Evolutionary conservation across 257 asterid genomes (phyloP).

Genomic region (Lithospermum erythrorhizon): DNA sequence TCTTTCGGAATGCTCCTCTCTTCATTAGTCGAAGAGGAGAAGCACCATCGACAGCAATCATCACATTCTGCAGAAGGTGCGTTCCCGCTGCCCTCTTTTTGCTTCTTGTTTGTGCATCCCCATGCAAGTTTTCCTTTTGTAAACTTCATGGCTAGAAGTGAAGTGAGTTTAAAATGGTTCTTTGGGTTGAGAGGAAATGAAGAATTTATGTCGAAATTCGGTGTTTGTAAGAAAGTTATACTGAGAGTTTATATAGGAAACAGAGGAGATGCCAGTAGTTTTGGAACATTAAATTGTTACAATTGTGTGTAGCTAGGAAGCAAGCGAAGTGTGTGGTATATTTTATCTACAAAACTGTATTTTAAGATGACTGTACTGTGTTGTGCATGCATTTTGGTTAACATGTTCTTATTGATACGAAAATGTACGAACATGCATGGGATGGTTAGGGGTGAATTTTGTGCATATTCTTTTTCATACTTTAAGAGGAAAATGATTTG

Average conservation of each 20-base stretch:
- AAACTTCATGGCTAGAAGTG: constrained; percentile 21
- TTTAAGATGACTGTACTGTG: too few relatives aligned
- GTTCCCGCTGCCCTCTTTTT: constrained; percentile 25
- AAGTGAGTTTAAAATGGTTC: not conserved
- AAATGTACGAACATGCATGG: constrained; percentile 1
- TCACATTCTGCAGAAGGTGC: constrained; percentile 31
- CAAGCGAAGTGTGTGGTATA: not conserved
- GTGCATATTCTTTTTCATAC: not conserved
- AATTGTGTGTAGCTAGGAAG: not conserved
- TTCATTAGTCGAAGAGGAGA: constrained; percentile 34
- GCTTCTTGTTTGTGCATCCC: constrained; percentile 40
- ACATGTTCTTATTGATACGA: not conserved
- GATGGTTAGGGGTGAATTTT: not conserved
- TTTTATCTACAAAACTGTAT: not conserved
- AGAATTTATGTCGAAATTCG: not conserved
- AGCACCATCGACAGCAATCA: constrained; percentile 42
- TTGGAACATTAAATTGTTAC: constrained; percentile 5
- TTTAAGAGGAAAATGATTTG: not conserved
- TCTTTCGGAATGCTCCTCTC: constrained; percentile 50
- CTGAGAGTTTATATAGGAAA: not conserved
- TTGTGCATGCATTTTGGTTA: not conserved
- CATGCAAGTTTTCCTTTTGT: constrained; percentile 28
- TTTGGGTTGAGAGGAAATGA: not conserved
- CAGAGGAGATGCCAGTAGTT: not conserved
- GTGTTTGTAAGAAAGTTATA: not conserved